A percentile compares a stretch with the other conserved stretches of the same genome.
These are phyloP conservation scores for Danielia reshetovae DNA, from an alignment of 805 yeast genomes.

Conservation along the genomic window DNA sequence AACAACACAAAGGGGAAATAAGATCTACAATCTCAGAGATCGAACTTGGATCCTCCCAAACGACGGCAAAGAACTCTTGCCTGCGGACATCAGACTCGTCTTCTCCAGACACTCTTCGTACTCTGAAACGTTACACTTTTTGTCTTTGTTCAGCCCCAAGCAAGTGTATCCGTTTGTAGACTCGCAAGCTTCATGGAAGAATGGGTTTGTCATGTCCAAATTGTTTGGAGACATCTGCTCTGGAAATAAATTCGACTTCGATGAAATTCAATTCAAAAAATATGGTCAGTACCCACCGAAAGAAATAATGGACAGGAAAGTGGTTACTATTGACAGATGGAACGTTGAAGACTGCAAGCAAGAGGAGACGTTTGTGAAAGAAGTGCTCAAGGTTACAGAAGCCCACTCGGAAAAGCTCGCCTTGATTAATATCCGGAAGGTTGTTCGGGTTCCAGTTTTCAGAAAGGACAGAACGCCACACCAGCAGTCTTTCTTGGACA, in stretches of 20 bases:
- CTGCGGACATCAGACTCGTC: conserved; percentile 32
- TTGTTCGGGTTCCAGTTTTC: conserved; percentile 11
- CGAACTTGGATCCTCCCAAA: conserved; percentile 27
- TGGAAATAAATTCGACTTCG: conserved; percentile 7
- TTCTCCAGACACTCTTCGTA: conserved; percentile 49
- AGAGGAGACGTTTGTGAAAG: conserved; percentile 22
- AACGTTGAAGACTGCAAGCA: conserved; percentile 24
- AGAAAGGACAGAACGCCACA: conserved; percentile 9
- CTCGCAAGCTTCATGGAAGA: conserved; percentile 27
- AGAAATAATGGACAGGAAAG: conserved; percentile 13
- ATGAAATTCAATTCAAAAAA: conserved; percentile 5
- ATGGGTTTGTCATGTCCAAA: conserved; percentile 37
- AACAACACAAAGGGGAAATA: conserved; percentile 18
- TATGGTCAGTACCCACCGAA: conserved; percentile 3
- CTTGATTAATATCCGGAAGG: conserved; percentile 11
- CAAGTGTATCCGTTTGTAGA: conserved; percentile 45
- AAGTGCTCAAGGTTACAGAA: conserved; percentile 2
- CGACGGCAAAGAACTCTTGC: conserved; percentile 26
- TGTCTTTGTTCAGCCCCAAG: conserved; percentile 31
- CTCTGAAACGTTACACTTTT: conserved; percentile 33
- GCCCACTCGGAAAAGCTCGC: conserved; percentile 1
- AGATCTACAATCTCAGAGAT: conserved; percentile 20
- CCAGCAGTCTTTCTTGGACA: conserved; percentile 10
- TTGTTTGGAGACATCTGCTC: conserved; percentile 33
- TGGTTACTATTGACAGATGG: conserved; percentile 32